Evolutionary conservation across 495 filamentous ascomycete species (phyloP), one percentile per base, ranked within the genome.

Genomic region (Umbilicaria muhlenbergii): DNA sequence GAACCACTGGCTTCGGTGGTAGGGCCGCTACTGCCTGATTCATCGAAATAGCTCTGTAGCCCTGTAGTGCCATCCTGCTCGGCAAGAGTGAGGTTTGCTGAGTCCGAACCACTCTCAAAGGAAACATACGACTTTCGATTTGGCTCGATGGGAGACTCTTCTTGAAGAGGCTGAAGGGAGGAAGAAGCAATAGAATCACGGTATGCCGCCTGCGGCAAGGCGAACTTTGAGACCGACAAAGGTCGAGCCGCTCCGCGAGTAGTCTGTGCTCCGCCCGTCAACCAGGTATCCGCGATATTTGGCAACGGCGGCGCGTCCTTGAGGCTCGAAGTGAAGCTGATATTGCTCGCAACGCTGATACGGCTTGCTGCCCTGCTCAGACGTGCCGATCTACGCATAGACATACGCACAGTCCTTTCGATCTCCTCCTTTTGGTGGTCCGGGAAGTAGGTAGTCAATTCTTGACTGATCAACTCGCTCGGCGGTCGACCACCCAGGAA

Each of bases 61-160:
- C 70, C 60, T 2, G 72, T 67, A 50, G 79, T 73, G 49, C 77
- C 75, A 21, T 81, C 86, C 1, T 80, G 78, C 54, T 94, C 89
- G 17, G 77, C 81, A 48, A 81, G 65, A 39, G 72, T 75, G 44
- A 84, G 66, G 44, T 61, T 64, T 19, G 59, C 52, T n/a, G 57
- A 53, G 56, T 83, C 86, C 10, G 81, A 85, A 39, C 76, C 75
- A 55, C 81, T 92, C 41, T 91, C 86, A 46, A 95, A 94, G 0
- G 91, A 94, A 42, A 96, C 86, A 53, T 95, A 98, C 6, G 87
- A 94, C 57, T 94, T 94, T 51, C 91, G 76, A 58, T 93, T 86
- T 3, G 84, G 84, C 54, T 93, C 87, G 34, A 79, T 74, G 7
- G 85, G 81, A 31, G 85, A 89, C 58, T 96, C 91, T 61, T 99